phyloP scores from a whole-genome alignment of 1,284 basidiomycete species.

The Puccinia horiana region DNA sequence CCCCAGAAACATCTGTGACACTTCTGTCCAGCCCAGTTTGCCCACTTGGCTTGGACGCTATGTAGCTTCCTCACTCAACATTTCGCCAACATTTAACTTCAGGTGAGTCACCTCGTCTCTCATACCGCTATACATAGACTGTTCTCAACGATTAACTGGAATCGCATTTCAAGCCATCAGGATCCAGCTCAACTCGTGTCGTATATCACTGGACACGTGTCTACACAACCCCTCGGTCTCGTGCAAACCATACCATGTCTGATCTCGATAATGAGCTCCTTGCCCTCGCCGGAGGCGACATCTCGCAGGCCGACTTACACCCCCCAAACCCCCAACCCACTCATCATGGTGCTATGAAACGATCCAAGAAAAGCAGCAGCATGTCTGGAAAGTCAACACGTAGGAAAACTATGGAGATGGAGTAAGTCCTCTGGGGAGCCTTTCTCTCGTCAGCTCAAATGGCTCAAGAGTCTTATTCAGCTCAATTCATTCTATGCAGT shows the following conservation, averaged over 20 bases:
- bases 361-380: background rate
- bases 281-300: constrained; percentile 42
- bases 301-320: background rate
- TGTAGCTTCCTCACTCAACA: too few relatives aligned
- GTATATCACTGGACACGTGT: too few relatives aligned
- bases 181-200: background rate
- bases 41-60: too few relatives aligned
- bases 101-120: too few relatives aligned
- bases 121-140: too few relatives aligned
- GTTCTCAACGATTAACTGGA: too few relatives aligned
- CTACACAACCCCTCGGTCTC: background rate
- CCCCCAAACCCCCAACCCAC: background rate
- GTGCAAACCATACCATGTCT: constrained; percentile 14
- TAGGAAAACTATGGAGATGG: constrained; percentile 43
- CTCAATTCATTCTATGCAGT: background rate
- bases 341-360: constrained; percentile 16
- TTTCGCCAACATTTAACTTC: too few relatives aligned
- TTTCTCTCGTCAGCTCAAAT: background rate
- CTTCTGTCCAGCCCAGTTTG: too few relatives aligned
- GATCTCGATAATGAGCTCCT: constrained; percentile 46
- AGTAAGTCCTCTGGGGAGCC: constrained; percentile 5
- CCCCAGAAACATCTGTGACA: too few relatives aligned
- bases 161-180: background rate
- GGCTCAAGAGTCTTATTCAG: background rate
- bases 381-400: constrained; percentile 19